phyloP scores from a whole-genome alignment of 2,329 filamentous ascomycete species.

The Aspergillus udagawae region DNA sequence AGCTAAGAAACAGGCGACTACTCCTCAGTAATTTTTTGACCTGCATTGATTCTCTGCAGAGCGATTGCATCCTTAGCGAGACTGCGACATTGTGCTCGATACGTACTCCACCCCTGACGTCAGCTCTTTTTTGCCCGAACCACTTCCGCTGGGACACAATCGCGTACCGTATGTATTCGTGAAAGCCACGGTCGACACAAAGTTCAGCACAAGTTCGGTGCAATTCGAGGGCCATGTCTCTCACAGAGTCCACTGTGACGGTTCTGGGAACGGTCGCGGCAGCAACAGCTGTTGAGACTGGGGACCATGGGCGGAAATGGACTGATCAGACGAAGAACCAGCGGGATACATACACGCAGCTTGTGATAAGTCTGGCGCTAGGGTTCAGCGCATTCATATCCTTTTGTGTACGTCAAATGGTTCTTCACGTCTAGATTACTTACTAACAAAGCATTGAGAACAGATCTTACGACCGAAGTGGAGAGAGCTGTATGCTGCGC shows the following conservation, averaged over 20 bases:
- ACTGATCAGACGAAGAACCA: slow-evolving; percentile 29
- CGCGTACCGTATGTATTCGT: slow-evolving; percentile 14
- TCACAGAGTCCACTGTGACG: slow-evolving; percentile 23
- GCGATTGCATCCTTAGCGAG: neutral
- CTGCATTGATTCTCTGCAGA: neutral
- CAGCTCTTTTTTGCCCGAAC: slow-evolving; percentile 17
- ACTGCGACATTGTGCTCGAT: slow-evolving; percentile 1
- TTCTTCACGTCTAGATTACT: neutral
- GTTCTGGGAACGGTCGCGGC: slow-evolving; percentile 20
- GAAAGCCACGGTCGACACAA: neutral
- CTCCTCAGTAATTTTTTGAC: neutral
- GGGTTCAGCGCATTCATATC: slow-evolving; percentile 43
- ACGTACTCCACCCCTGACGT: slow-evolving; percentile 20
- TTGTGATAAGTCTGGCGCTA: slow-evolving; percentile 41
- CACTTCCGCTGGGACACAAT: slow-evolving; percentile 3
- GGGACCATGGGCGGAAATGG: slow-evolving; percentile 21
- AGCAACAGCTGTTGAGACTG: slow-evolving; percentile 15
- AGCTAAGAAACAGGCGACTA: neutral
- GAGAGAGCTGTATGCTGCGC: slow-evolving; percentile 83
- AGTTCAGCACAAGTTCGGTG: neutral
- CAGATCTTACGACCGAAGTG: slow-evolving; percentile 85
- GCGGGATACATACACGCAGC: slow-evolving; percentile 42
- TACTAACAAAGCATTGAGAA: slow-evolving; percentile 9
- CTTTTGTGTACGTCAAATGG: slow-evolving; percentile 39
- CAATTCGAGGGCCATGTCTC: slow-evolving; percentile 25